phyloP scores from a whole-genome alignment of 2,329 filamentous ascomycete species.

The Diplodia scrobiculata region DNA sequence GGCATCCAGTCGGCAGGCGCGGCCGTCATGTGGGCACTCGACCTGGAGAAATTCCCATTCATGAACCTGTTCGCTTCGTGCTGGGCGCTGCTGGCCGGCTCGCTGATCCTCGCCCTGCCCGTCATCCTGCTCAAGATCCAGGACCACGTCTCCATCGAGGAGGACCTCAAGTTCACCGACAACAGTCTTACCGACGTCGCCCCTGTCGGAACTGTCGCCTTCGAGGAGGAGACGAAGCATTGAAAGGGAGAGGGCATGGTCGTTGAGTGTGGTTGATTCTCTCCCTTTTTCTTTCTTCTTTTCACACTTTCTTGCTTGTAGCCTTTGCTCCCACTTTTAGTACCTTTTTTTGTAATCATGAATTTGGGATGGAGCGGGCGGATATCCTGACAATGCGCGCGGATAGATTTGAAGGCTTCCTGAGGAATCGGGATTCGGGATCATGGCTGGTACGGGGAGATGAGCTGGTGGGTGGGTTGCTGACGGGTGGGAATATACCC shows the following conservation, averaged over 20 bases:
- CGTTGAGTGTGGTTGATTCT: conserved; percentile 4
- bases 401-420: background rate
- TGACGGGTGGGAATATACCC: background rate
- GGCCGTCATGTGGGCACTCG: conserved; percentile 73
- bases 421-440: background rate
- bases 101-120: conserved; percentile 74
- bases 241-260: conserved; percentile 2
- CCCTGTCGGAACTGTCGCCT: conserved; percentile 32
- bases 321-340: background rate
- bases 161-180: conserved; percentile 82
- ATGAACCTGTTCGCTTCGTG: conserved; percentile 71
- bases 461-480: background rate
- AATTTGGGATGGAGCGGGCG: background rate
- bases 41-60: conserved; percentile 61
- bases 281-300: background rate
- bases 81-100: conserved; percentile 76
- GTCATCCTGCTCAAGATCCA: conserved; percentile 78
- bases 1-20: conserved; percentile 85
- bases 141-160: conserved; percentile 77
- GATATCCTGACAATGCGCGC: too few relatives aligned
- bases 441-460: background rate
- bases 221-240: conserved; percentile 35
- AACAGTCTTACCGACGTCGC: conserved; percentile 74
- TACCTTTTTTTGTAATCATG: background rate
- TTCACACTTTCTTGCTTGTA: background rate